Evolutionary conservation across 306 rosid species (phyloP).

Genomic region (Corylus heterophylla): DNA sequence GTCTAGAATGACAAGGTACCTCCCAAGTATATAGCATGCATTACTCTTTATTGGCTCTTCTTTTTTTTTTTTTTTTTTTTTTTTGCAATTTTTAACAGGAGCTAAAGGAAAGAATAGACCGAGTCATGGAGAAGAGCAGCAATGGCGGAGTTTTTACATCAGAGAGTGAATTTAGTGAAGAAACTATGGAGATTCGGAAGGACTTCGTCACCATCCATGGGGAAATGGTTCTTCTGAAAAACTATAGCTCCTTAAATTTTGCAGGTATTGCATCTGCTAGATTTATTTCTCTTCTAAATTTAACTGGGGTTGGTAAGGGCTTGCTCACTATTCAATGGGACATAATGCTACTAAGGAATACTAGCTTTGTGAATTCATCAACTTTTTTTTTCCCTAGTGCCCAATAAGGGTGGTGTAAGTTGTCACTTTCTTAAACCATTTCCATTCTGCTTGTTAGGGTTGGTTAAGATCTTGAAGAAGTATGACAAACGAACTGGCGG

Average conservation of each 20-base stretch:
- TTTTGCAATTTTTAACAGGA: slow-evolving; percentile 50
- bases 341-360: slow-evolving; percentile 21
- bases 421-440: slow-evolving; percentile 22
- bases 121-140: slow-evolving; percentile 66
- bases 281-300: slow-evolving; percentile 1
- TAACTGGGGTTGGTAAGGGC: slow-evolving; percentile 12
- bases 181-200: slow-evolving; percentile 91
- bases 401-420: slow-evolving; percentile 8
- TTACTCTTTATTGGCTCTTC: slow-evolving; percentile 21
- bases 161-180: slow-evolving; percentile 84
- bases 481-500: slow-evolving; percentile 93
- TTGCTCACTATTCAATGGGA: slow-evolving; percentile 14
- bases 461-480: slow-evolving; percentile 88
- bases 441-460: slow-evolving; percentile 53
- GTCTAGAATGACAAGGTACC: neutral
- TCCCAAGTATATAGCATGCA: neutral
- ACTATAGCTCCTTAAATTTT: slow-evolving; percentile 92
- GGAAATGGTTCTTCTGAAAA: slow-evolving; percentile 93
- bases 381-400: neutral
- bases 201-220: slow-evolving; percentile 97
- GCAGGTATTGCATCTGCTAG: slow-evolving; percentile 56
- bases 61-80: neutral
- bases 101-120: slow-evolving; percentile 83
- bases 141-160: slow-evolving; percentile 51
- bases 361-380: slow-evolving; percentile 19